These are phyloP conservation scores for Sapria himalayana DNA, from an alignment of 345 rosid species.

Conservation along the genomic window DNA sequence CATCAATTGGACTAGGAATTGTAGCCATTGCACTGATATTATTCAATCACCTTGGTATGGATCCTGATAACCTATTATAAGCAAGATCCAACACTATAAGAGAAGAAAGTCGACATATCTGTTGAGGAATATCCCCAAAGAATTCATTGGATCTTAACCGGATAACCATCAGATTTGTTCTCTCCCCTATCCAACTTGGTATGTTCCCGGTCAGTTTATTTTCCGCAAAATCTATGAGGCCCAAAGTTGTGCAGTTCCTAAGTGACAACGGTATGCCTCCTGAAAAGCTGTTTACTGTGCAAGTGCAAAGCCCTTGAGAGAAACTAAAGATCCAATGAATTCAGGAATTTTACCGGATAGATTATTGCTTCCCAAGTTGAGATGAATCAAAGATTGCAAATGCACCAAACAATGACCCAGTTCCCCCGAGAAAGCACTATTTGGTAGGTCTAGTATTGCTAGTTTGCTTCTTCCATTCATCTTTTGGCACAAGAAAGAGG, in stretches of 20 bases:
- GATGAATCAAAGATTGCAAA: too few species aligned
- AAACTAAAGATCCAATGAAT: not conserved
- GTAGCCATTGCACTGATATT: conserved; percentile 1
- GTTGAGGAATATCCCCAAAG: not conserved
- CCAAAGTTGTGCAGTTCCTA: conserved; percentile 2
- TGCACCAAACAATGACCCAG: conserved; percentile 1
- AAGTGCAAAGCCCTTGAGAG: conserved; percentile 1
- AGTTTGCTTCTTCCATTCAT: not conserved
- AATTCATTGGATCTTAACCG: conserved; percentile 1
- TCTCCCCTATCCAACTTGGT: conserved; percentile 6
- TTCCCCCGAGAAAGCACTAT: conserved; percentile 3
- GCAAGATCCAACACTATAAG: conserved; percentile 8
- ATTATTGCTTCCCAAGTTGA: conserved; percentile 1
- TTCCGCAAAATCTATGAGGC: conserved; percentile 4
- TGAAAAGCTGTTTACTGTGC: conserved; percentile 2
- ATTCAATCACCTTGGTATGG: conserved; percentile 1
- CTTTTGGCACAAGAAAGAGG: conserved; percentile 4
- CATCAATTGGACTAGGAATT: not conserved
- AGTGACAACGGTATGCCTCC: conserved; percentile 8
- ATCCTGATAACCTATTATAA: conserved; percentile 6
- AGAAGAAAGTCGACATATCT: not conserved
- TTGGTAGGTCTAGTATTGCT: conserved; percentile 5
- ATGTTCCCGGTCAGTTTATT: conserved; percentile 4
- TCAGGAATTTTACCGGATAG: conserved; percentile 4
- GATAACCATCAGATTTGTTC: not conserved